phyloP scores from a whole-genome alignment of 148 eudicot species.

The Tetragonia tetragonoides region DNA sequence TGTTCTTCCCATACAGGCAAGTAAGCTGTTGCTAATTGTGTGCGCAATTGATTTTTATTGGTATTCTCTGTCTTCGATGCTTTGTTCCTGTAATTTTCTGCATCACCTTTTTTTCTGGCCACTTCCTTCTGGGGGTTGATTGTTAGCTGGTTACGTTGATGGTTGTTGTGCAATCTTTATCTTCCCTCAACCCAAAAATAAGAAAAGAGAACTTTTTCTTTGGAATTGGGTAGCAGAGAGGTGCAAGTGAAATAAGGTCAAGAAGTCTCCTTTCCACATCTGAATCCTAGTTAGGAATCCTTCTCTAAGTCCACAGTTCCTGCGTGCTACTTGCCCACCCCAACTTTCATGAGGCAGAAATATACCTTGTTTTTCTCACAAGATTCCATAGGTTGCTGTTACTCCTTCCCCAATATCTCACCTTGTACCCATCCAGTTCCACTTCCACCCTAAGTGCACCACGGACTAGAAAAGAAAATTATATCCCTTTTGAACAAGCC shows the following conservation, averaged over 20 bases:
- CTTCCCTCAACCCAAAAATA: too few relatives aligned
- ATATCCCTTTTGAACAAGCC: neutral
- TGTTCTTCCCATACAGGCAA: conserved; percentile 92
- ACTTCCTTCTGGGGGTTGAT: too few relatives aligned
- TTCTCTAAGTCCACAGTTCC: neutral
- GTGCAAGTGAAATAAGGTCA: too few relatives aligned
- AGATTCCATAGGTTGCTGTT: neutral
- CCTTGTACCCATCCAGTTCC: neutral
- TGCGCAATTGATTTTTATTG: neutral
- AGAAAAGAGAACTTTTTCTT: too few relatives aligned
- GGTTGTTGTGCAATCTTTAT: too few relatives aligned
- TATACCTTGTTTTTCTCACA: too few relatives aligned
- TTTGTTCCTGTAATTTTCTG: neutral
- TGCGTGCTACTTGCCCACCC: neutral
- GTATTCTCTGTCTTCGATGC: neutral
- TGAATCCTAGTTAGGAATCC: neutral
- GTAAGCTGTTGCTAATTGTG: conserved; percentile 30
- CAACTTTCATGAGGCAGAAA: neutral
- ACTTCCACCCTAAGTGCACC: neutral
- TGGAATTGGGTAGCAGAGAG: too few relatives aligned
- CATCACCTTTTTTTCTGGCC: too few relatives aligned
- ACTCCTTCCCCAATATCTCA: neutral
- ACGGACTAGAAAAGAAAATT: neutral
- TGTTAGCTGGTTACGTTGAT: too few relatives aligned
- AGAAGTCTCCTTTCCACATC: too few relatives aligned